A percentile compares a stretch with the other conserved stretches of the same genome.
phyloP scores from a whole-genome alignment of 2,329 filamentous ascomycete species.

The Penicillium sp. region DNA sequence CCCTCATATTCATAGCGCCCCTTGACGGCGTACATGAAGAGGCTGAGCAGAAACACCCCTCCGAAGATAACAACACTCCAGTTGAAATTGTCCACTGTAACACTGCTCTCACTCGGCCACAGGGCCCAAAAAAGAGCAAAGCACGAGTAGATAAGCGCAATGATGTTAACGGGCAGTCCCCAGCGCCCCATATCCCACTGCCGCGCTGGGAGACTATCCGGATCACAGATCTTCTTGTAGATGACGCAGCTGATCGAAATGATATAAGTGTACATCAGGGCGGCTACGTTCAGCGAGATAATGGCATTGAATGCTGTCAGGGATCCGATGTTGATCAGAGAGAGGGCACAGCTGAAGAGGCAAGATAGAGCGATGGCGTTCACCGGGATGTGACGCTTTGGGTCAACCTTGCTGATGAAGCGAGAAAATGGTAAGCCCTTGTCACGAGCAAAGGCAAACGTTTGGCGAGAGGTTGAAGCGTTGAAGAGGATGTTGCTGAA shows the following conservation, averaged over 20 bases:
- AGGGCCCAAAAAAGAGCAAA: constrained; percentile 51
- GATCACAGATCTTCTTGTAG: constrained; percentile 41
- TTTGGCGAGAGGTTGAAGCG: constrained; percentile 42
- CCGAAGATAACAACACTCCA: constrained; percentile 51
- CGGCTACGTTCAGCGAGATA: constrained; percentile 50
- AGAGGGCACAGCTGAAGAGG: constrained; percentile 39
- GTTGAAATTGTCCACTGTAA: constrained; percentile 50
- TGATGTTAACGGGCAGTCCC: constrained; percentile 49
- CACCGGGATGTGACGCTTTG: constrained; percentile 44
- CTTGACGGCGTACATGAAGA: constrained; percentile 41
- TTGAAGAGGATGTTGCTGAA: constrained; percentile 44
- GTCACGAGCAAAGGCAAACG: constrained; percentile 48
- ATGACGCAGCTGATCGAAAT: constrained; percentile 51
- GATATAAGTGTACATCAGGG: constrained; percentile 54
- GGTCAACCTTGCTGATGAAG: constrained; percentile 43
- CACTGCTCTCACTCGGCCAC: constrained; percentile 45
- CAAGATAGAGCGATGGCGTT: constrained; percentile 40
- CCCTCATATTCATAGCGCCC: constrained; percentile 35
- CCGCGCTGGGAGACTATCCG: constrained; percentile 39
- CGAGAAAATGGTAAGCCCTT: constrained; percentile 45
- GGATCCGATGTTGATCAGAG: constrained; percentile 56
- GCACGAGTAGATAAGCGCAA: constrained; percentile 46
- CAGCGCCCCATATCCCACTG: constrained; percentile 47
- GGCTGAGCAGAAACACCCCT: constrained; percentile 42
- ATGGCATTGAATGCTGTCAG: constrained; percentile 55